Conservation (phyloP, 352 stramenopile genomes). For the Phytophthora macrochlamydospora region DNA sequence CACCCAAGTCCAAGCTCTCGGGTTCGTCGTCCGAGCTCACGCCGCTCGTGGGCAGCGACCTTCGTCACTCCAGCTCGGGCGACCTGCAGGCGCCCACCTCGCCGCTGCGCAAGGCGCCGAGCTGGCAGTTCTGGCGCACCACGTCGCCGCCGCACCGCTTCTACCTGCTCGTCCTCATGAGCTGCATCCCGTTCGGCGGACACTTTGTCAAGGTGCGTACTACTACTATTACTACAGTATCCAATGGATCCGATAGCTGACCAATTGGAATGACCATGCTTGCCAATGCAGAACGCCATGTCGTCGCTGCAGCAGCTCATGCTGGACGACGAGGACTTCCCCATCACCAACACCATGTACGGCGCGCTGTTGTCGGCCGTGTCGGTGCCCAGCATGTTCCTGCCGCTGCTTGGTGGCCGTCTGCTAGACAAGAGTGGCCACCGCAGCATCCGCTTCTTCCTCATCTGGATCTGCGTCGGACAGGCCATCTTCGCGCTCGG, state of each 20-base stretch:
- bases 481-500: slow-evolving; percentile 81
- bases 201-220: slow-evolving; percentile 82
- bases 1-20: slow-evolving; percentile 29
- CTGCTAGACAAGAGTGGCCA: slow-evolving; percentile 83
- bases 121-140: slow-evolving; percentile 77
- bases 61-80: not conserved
- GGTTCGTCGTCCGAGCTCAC: slow-evolving; percentile 37
- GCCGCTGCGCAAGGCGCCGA: slow-evolving; percentile 43
- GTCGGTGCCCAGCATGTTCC: slow-evolving; percentile 84
- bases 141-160: slow-evolving; percentile 75
- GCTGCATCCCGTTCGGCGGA: slow-evolving; percentile 81
- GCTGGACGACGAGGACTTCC: slow-evolving; percentile 74
- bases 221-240: not conserved
- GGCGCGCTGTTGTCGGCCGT: slow-evolving; percentile 80
- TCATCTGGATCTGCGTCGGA: slow-evolving; percentile 81
- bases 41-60: slow-evolving; percentile 30
- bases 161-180: slow-evolving; percentile 86
- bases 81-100: slow-evolving; percentile 20
- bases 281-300: slow-evolving; percentile 65
- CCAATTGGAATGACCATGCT: slow-evolving; percentile 2
- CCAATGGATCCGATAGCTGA: not conserved
- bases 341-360: slow-evolving; percentile 88
- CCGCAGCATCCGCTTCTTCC: slow-evolving; percentile 77
- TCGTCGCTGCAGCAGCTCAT: slow-evolving; percentile 83
- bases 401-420: slow-evolving; percentile 77